Percentiles rank a stretch among this genome's conserved stretches.
These are phyloP conservation scores for Paraphoma chrysanthemicola DNA, from an alignment of 2,329 filamentous ascomycete species.

Conservation along the genomic window DNA sequence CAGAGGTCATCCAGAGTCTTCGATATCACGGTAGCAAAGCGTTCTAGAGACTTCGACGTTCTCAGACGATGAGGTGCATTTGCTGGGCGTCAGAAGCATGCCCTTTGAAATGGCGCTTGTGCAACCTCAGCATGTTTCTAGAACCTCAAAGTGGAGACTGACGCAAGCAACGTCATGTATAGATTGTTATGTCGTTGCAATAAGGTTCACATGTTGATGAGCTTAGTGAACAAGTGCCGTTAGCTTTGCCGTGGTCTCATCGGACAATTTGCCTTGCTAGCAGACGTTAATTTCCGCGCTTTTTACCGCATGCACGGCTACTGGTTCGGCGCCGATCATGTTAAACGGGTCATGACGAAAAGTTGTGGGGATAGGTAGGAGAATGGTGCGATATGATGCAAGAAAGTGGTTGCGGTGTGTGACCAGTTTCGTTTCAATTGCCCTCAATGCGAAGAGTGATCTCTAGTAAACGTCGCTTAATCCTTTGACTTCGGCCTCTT, in stretches of 20 bases:
- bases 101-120: neutral
- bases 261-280: slow-evolving; percentile 1
- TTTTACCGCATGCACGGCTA: neutral
- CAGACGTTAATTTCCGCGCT: neutral
- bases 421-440: too few species aligned
- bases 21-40: too few species aligned
- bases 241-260: neutral
- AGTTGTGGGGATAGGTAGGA: neutral
- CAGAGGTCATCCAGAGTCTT: too few species aligned
- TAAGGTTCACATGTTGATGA: slow-evolving; percentile 1
- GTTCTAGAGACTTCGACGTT: too few species aligned
- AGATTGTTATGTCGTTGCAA: neutral
- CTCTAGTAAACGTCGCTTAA: slow-evolving; percentile 42
- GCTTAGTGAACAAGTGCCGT: slow-evolving; percentile 1
- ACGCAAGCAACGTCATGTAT: neutral
- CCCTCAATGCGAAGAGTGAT: too few species aligned
- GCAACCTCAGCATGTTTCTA: neutral
- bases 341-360: neutral
- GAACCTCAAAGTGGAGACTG: neutral
- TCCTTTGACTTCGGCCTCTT: slow-evolving; percentile 37
- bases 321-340: slow-evolving; percentile 1
- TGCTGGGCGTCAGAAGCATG: too few species aligned
- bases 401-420: neutral
- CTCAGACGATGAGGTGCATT: too few species aligned
- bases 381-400: neutral